A percentile compares a stretch with the other conserved stretches of the same genome.
Evolutionary conservation across 345 rosid species (phyloP).

Genomic region (Sapria himalayana): DNA sequence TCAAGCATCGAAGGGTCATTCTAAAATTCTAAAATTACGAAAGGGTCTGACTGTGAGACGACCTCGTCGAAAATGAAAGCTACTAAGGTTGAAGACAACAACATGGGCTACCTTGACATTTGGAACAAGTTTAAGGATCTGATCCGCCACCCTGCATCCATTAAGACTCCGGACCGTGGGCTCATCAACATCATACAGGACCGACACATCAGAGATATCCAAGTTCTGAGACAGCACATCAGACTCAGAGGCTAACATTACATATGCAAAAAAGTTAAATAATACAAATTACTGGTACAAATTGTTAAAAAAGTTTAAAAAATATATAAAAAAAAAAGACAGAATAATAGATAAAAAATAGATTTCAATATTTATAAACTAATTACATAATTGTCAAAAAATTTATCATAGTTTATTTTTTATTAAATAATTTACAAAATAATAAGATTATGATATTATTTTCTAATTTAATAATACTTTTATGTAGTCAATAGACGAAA

Average conservation of each 20-base stretch:
- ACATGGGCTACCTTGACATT: slow-evolving; percentile 79
- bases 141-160: slow-evolving; percentile 97
- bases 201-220: slow-evolving; percentile 56
- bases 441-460: too few relatives aligned
- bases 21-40: slow-evolving; percentile 36
- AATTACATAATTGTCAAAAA: too few relatives aligned
- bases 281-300: not conserved
- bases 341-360: too few relatives aligned
- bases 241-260: not conserved
- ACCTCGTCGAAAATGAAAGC: too few relatives aligned
- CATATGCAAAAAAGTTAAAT: not conserved
- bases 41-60: slow-evolving; percentile 3
- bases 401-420: too few relatives aligned
- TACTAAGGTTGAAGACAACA: too few relatives aligned
- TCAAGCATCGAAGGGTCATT: slow-evolving; percentile 38
- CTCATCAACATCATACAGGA: slow-evolving; percentile 60
- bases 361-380: too few relatives aligned
- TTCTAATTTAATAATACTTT: too few relatives aligned
- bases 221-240: slow-evolving; percentile 28
- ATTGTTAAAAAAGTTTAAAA: too few relatives aligned
- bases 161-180: slow-evolving; percentile 87
- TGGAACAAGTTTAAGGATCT: slow-evolving; percentile 80
- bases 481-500: too few relatives aligned
- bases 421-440: too few relatives aligned
- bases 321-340: too few relatives aligned